Base-by-base conservation (phyloP, 208 protist species). In the Trypanosoma platydactyli region DNA sequence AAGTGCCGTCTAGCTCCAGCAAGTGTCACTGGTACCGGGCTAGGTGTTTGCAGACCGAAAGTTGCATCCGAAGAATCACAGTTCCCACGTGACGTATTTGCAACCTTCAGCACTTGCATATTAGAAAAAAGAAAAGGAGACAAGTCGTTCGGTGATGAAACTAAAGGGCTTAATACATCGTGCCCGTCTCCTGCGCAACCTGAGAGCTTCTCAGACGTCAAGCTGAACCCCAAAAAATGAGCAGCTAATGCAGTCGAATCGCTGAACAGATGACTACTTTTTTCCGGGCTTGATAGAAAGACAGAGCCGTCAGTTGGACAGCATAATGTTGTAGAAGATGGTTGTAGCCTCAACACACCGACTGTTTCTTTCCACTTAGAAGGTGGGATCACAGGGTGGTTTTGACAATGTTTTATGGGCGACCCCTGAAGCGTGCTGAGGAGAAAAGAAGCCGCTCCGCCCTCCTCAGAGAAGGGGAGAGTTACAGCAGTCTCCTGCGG, bases 1-100 rank as follows among this genome's bases (percentile, higher is more conserved):
- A 85, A 68, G 30, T 81, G 69, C 30, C 55, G 29, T 22, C 58
- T 65, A 22, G 84, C 79, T 4, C 74, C 69, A 68, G 77, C 63
- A 0, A 93, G 66, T 25, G 86, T 90, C 22, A 93, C 73, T 3
- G 62, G 69, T 1, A 77, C 29, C 0, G 83, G 75, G 22, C 60
- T 68, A 20, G 73, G 42, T 5, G 27, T 41, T 25, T 30, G 54
- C 7, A n/a, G 1, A n/a, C 18, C 62, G 20, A 24, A 1, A 41
- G 25, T 1, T 18, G 57, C 22, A 16, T 70, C 56, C 58, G 16
- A 22, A 15, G 46, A 49, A 13, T 60, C 55, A 63, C 27, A 12
- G 27, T 3, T n/a, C 0, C 18, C 5, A 25, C 40, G 50, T 41
- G 15, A 45, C n/a, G 52, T 1, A 20, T 30, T 41, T 42, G 22